phyloP scores from a whole-genome alignment of 2,329 filamentous ascomycete species.

The Beauveria sp. region DNA sequence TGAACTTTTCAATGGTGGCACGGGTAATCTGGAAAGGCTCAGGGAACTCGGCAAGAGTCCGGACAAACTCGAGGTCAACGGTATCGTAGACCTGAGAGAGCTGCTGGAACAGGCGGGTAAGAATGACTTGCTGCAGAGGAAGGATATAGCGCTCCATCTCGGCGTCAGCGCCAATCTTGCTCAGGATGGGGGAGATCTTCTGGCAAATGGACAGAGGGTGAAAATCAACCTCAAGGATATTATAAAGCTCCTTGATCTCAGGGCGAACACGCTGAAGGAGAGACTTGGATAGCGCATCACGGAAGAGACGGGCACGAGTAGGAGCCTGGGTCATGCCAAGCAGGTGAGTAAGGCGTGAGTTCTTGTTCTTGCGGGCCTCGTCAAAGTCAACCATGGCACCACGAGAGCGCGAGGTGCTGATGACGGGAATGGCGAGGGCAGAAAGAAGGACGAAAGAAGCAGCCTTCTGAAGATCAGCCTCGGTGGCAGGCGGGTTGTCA shows the following conservation, averaged over 20 bases:
- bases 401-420: conserved; percentile 93
- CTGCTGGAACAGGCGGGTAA: conserved; percentile 97
- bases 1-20: conserved; percentile 96
- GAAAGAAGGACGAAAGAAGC: conserved; percentile 94
- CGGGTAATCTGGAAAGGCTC: conserved; percentile 90
- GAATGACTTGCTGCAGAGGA: conserved; percentile 95
- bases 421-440: conserved; percentile 95
- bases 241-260: conserved; percentile 95
- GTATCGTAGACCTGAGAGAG: conserved; percentile 98
- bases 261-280: conserved; percentile 86
- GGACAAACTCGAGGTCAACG: conserved; percentile 87
- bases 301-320: conserved; percentile 85
- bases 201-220: conserved; percentile 97
- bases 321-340: conserved; percentile 88
- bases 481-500: conserved; percentile 84
- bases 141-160: conserved; percentile 97
- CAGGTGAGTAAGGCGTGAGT: conserved; percentile 90
- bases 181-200: conserved; percentile 94
- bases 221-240: conserved; percentile 98
- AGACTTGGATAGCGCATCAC: conserved; percentile 90
- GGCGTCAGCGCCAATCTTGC: conserved; percentile 84
- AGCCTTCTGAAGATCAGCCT: conserved; percentile 86
- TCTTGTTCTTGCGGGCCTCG: conserved; percentile 97
- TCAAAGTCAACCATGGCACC: conserved; percentile 96
- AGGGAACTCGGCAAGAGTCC: conserved; percentile 89